Base-by-base conservation (phyloP, 306 rosid species). In the Luffa acutangula region DNA sequence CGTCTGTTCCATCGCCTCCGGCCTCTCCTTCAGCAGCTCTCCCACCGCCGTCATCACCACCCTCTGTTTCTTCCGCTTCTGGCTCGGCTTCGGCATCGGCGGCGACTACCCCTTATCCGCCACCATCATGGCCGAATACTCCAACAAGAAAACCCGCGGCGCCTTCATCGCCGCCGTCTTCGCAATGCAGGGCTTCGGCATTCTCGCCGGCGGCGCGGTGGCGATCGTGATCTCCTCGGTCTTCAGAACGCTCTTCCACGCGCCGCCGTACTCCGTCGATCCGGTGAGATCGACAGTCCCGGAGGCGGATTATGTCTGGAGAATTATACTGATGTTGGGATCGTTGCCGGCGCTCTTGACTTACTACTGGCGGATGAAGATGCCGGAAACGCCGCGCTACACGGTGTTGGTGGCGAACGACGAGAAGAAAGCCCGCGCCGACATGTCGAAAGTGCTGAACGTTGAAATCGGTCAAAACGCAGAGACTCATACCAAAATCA, bases 161-260 rank as follows among this genome's bases (percentile, higher is more conserved):
- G 82, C 86, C 5, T 90, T 92, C 37, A 36, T 64, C 8, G 71
- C 71, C 15, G 71, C 71, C 10, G 71, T 64, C 5, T 64, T 64
- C n/a, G 71, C 97, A 49, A 90, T 92, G 95, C 97, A 92, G 80
- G 93, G 95, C 7, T 85, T 92, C n/a, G 97, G 95, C 25, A 92
- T 90, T 71, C 67, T 90, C 41, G 86, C 87, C 3, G 93, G 92
- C 1, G 93, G 97, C 5, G 80, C 51, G 5, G 91, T 89, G 1
- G 89, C 92, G 13, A 83, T 90, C 80, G 15, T 80, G 5, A 85
- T 87, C 18, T 89, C 95, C 0, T 3, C 25, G 0, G 7, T 86
- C 17, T 89, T 87, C 79, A 72, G 56, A 11, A 7, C 36, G 1
- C 3, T 80, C 2, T 81, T 66, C 54, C 90, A 81, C 0, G 91